A percentile compares a stretch with the other conserved stretches of the same genome.
These are phyloP conservation scores for Alternaria gaisen DNA, from an alignment of 2,329 filamentous ascomycete species.

Conservation along the genomic window DNA sequence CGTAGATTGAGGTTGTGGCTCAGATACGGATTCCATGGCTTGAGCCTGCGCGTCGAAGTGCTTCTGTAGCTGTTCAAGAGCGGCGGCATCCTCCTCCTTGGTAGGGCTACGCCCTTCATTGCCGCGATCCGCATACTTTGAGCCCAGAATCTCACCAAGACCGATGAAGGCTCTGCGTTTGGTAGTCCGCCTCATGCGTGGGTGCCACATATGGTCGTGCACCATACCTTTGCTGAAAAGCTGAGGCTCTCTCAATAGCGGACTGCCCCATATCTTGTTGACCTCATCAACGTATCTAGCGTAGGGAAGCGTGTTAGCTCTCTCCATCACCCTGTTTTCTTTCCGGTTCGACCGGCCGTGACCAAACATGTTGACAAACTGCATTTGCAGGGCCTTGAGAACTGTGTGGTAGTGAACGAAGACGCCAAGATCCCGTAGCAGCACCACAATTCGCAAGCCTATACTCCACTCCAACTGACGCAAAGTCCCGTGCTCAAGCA, in stretches of 20 bases:
- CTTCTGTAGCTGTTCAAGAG: slow-evolving; percentile 1
- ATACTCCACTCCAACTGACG: slow-evolving; percentile 37
- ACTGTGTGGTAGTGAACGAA: slow-evolving; percentile 37
- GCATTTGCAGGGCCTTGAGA: slow-evolving; percentile 35
- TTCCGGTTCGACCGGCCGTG: slow-evolving; percentile 27
- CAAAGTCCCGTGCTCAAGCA: slow-evolving; percentile 29
- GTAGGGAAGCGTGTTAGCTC: slow-evolving; percentile 31
- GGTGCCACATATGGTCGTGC: slow-evolving; percentile 27
- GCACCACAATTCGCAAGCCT: slow-evolving; percentile 38
- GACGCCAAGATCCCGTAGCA: slow-evolving; percentile 42
- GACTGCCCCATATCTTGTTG: slow-evolving; percentile 42
- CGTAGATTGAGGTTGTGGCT: not conserved
- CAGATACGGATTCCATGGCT: not conserved
- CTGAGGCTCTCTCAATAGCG: slow-evolving; percentile 36
- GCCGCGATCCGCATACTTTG: slow-evolving; percentile 3
- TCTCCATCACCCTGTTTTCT: slow-evolving; percentile 40
- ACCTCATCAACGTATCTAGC: slow-evolving; percentile 34
- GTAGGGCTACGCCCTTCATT: not conserved
- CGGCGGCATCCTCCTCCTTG: not conserved
- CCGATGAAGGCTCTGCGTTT: slow-evolving; percentile 12
- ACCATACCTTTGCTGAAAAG: slow-evolving; percentile 14
- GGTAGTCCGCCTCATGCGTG: slow-evolving; percentile 20
- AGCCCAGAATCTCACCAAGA: slow-evolving; percentile 16
- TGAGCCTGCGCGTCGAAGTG: slow-evolving; percentile 5
- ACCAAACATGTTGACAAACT: slow-evolving; percentile 45